A percentile compares a stretch with the other conserved stretches of the same genome.
phyloP scores from a whole-genome alignment of 1,284 basidiomycete genomes.

The Cutaneotrichosporon mucoides region DNA sequence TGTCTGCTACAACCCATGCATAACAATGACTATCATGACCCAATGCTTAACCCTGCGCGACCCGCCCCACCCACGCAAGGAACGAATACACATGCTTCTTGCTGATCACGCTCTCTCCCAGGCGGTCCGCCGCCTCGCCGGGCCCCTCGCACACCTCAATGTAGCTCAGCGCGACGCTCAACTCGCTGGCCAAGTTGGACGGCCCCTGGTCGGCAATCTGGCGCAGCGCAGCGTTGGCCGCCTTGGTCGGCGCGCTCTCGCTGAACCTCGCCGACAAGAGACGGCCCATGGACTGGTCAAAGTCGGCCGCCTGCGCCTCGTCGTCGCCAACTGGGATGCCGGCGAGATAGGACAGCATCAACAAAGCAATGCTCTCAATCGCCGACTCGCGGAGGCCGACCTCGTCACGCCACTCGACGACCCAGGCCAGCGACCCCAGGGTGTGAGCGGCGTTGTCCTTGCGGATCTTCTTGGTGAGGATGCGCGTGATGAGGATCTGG shows the following conservation, averaged over 20 bases:
- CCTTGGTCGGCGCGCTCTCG: conserved; percentile 11
- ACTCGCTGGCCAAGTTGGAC: conserved; percentile 3
- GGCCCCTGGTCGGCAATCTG: conserved; percentile 3
- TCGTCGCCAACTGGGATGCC: neutral
- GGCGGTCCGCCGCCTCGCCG: conserved; percentile 1
- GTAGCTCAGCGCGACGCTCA: conserved; percentile 3
- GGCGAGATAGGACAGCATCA: neutral
- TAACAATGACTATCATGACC: no score
- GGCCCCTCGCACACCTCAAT: conserved; percentile 5
- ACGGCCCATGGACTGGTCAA: neutral
- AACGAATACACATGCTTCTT: conserved; percentile 1
- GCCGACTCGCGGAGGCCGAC: conserved; percentile 2
- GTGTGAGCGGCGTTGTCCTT: neutral
- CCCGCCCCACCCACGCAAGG: conserved; percentile 1
- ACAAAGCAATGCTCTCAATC: conserved; percentile 5
- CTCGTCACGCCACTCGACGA: conserved; percentile 9
- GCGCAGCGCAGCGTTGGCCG: conserved; percentile 10
- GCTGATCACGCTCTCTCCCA: neutral
- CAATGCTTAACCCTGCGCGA: neutral
- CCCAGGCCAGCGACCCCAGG: conserved; percentile 1
- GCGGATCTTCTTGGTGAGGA: conserved; percentile 7
- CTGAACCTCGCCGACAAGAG: conserved; percentile 2
- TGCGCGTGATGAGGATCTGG: conserved; percentile 10
- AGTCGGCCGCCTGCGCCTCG: neutral
- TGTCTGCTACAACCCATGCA: no score